These are phyloP conservation scores for Cinnamomum micranthum DNA, from an alignment of 164 flowering plant species.

Conservation along the genomic window DNA sequence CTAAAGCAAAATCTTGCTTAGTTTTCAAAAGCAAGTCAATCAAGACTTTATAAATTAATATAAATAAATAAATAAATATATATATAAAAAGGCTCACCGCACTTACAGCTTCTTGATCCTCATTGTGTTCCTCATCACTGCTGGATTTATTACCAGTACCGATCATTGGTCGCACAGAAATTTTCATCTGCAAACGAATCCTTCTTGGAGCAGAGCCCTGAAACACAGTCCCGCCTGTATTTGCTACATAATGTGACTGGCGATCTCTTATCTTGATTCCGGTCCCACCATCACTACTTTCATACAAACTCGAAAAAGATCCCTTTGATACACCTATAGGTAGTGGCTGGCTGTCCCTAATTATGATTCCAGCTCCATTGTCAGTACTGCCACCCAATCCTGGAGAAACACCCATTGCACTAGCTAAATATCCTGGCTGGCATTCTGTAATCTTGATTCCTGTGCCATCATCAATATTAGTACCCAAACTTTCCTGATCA, in stretches of 20 bases:
- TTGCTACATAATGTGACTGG: neutral
- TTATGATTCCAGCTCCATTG: too few relatives aligned
- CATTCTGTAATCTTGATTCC: too few relatives aligned
- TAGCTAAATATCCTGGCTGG: too few relatives aligned
- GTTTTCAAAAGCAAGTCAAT: neutral
- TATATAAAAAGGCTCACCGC: constrained; percentile 26
- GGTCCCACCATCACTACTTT: neutral
- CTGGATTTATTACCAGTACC: constrained; percentile 10
- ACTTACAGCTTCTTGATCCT: constrained; percentile 7
- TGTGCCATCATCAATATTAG: too few relatives aligned
- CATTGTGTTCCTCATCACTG: constrained; percentile 2
- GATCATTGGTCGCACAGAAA: constrained; percentile 12
- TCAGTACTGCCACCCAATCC: neutral
- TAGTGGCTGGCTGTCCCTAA: too few relatives aligned
- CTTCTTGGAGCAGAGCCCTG: constrained; percentile 62
- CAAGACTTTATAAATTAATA: neutral
- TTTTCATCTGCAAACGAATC: constrained; percentile 35
- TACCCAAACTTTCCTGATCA: neutral
- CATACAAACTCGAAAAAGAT: neutral
- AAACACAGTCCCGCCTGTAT: neutral
- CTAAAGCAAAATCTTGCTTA: neutral
- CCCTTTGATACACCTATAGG: too few relatives aligned
- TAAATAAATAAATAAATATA: neutral
- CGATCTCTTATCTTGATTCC: constrained; percentile 41
- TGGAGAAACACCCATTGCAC: too few relatives aligned